These are phyloP conservation scores for Inga leiocalycina DNA, from an alignment of 306 rosid genomes.

Conservation along the genomic window DNA sequence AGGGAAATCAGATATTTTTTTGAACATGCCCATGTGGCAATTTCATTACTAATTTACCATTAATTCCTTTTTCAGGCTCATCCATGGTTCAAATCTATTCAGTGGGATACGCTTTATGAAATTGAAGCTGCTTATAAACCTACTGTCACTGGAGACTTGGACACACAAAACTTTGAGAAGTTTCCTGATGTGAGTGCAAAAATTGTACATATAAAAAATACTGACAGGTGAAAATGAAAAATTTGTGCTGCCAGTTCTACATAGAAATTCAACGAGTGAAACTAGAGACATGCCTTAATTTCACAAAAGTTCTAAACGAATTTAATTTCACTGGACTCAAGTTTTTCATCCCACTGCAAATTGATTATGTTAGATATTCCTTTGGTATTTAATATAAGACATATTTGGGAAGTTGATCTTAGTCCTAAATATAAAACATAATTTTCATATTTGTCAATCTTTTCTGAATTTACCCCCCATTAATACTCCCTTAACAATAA, in stretches of 20 bases:
- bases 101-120: constrained; percentile 98
- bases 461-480: no score
- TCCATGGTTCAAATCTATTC: constrained; percentile 82
- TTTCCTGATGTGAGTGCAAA: constrained; percentile 84
- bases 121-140: constrained; percentile 90
- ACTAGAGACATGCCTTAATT: constrained; percentile 2
- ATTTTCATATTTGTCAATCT: no score
- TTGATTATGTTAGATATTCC: constrained; percentile 2
- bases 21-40: not conserved
- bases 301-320: constrained; percentile 17
- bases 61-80: constrained; percentile 68
- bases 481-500: no score
- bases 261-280: not conserved
- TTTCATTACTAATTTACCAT: constrained; percentile 12
- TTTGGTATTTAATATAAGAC: no score
- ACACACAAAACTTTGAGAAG: constrained; percentile 97
- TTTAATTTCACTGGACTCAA: constrained; percentile 20
- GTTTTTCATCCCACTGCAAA: constrained; percentile 21
- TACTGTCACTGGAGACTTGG: constrained; percentile 83
- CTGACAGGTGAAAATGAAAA: not conserved
- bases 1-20: constrained; percentile 1
- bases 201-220: constrained; percentile 26
- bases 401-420: no score
- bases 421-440: no score
- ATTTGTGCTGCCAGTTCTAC: not conserved